phyloP scores from a whole-genome alignment of 805 yeast species.

The Monosporozyma unispora region DNA sequence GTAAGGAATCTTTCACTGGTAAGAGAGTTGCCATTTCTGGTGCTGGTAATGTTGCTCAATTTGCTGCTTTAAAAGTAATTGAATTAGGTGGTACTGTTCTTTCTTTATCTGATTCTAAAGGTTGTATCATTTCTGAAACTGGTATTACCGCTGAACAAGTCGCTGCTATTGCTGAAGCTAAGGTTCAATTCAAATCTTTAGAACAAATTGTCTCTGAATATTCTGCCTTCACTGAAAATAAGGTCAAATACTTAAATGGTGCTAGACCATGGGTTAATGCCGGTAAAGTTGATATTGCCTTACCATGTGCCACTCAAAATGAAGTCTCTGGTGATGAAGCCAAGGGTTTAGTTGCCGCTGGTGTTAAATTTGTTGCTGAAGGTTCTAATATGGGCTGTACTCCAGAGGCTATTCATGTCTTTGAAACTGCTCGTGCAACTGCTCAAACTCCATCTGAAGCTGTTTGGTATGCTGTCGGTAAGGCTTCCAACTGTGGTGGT shows the following conservation, averaged over 20 bases:
- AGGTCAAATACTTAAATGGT: slow-evolving; percentile 78
- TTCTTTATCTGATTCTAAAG: slow-evolving; percentile 91
- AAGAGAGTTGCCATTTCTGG: slow-evolving; percentile 96
- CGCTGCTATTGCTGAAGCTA: slow-evolving; percentile 64
- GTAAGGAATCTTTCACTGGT: slow-evolving; percentile 84
- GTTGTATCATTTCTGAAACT: slow-evolving; percentile 64
- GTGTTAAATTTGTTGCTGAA: slow-evolving; percentile 90
- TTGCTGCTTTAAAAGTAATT: slow-evolving; percentile 93
- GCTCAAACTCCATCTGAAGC: slow-evolving; percentile 35
- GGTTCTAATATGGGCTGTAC: slow-evolving; percentile 99
- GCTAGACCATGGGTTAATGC: slow-evolving; percentile 95
- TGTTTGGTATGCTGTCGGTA: slow-evolving; percentile 99
- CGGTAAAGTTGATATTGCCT: slow-evolving; percentile 88
- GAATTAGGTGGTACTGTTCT: slow-evolving; percentile 95
- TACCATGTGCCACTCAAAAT: slow-evolving; percentile 98
- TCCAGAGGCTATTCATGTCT: slow-evolving; percentile 90
- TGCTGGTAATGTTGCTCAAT: slow-evolving; percentile 98
- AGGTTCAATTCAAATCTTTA: slow-evolving; percentile 67
- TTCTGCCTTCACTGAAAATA: slow-evolving; percentile 46
- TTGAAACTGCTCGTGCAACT: slow-evolving; percentile 67
- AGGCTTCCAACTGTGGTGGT: slow-evolving; percentile 99
- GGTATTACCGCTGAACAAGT: slow-evolving; percentile 85
- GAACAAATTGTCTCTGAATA: slow-evolving; percentile 53
- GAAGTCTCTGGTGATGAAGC: slow-evolving; percentile 98
- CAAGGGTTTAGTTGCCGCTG: slow-evolving; percentile 83